Base-by-base conservation (phyloP, 495 filamentous ascomycete species). In the Penicillium simplicissimum region DNA sequence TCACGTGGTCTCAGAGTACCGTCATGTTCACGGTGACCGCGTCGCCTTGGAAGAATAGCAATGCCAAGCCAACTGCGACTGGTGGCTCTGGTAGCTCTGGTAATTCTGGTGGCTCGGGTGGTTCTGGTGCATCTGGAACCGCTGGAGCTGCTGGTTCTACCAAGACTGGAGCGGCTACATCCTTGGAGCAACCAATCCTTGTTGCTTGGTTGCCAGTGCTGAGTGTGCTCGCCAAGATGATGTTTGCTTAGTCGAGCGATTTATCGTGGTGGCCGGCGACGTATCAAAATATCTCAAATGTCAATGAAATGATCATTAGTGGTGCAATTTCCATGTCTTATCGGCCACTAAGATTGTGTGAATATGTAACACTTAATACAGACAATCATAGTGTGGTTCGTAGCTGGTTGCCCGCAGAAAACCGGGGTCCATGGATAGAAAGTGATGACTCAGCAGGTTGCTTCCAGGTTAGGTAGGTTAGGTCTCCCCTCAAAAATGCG, bases 401-500 rank as follows among this genome's bases (percentile, higher is more conserved):
- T n/a, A n/a, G n/a, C n/a, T n/a, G n/a, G n/a, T n/a, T n/a, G n/a
- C n/a, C n/a, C n/a, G n/a, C n/a, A n/a, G n/a, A n/a, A n/a, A n/a
- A n/a, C n/a, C n/a, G n/a, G n/a, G n/a, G n/a, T n/a, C n/a, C n/a
- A n/a, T n/a, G n/a, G n/a, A n/a, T n/a, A n/a, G n/a, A n/a, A n/a
- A n/a, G n/a, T n/a, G 23, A 25, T 69, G 67, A 69, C 59, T 71
- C 57, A 70, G 17, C 62, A 37, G 2, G 10, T 7, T 5, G n/a
- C 40, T 43, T n/a, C n/a, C n/a, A n/a, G n/a, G n/a, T n/a, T n/a
- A n/a, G n/a, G n/a, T n/a, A n/a, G n/a, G n/a, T n/a, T n/a, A n/a
- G n/a, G n/a, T n/a, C n/a, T n/a, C n/a, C n/a, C n/a, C n/a, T n/a
- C 40, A 43, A 7, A 1, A 8, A 9, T 6, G 40, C 58, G 63